A percentile compares a stretch with the other conserved stretches of the same genome.
phyloP scores from a whole-genome alignment of 129 eudicot genomes.

The Daucus carota region DNA sequence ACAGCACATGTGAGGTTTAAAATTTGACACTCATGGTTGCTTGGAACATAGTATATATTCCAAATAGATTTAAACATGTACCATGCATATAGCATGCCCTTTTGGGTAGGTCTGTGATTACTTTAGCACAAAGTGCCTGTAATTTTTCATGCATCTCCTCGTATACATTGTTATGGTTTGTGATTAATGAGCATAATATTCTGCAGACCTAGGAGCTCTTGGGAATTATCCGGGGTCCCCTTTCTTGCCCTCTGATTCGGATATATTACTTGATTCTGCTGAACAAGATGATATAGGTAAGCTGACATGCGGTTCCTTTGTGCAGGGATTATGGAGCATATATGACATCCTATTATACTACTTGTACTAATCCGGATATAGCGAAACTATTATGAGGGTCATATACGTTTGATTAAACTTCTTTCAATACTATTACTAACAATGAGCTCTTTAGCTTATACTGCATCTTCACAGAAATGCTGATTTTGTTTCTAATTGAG shows the following conservation, averaged over 20 bases:
- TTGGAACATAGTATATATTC: background rate
- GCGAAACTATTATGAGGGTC: background rate
- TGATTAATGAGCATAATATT: background rate
- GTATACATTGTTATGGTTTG: background rate
- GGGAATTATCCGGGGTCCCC: conserved; percentile 98
- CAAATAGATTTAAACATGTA: background rate
- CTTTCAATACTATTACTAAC: background rate
- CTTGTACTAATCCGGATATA: background rate
- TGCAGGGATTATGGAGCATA: background rate
- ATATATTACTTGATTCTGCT: conserved; percentile 89
- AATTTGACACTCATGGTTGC: background rate
- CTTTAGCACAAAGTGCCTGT: background rate
- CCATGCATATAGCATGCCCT: background rate
- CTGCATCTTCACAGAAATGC: background rate
- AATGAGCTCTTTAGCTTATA: background rate
- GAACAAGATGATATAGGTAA: conserved; percentile 89
- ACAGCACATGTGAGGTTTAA: background rate
- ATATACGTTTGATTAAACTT: background rate
- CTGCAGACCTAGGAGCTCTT: conserved; percentile 75
- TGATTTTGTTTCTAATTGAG: no score
- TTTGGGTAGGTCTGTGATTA: background rate
- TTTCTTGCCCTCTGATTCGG: conserved; percentile 93
- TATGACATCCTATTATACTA: background rate
- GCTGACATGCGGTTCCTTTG: background rate
- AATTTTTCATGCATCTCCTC: background rate